Percentiles rank a stretch among this genome's conserved stretches.
Evolutionary conservation across 352 stramenopile species (phyloP).

Genomic region (Phytopythium montanum): DNA sequence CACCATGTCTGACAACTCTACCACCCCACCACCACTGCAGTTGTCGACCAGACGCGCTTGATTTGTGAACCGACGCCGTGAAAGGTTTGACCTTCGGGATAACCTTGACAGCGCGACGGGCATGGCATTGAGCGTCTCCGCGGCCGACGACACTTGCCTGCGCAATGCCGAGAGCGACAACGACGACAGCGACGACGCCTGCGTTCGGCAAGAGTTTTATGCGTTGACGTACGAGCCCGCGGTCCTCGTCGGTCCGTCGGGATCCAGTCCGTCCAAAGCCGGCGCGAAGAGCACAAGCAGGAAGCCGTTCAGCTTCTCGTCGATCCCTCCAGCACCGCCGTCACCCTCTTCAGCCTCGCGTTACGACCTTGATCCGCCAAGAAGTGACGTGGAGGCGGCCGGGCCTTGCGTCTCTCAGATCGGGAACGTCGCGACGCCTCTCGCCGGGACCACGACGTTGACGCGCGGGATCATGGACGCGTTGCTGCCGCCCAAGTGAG

Average conservation of each 20-base stretch:
- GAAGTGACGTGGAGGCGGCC: not conserved
- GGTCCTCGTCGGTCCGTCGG: conserved; percentile 30
- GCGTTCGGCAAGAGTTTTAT: conserved; percentile 56
- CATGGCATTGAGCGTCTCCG: not conserved
- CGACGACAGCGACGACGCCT: conserved; percentile 7
- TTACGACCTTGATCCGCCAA: not conserved
- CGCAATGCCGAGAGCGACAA: not conserved
- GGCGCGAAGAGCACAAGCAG: not conserved
- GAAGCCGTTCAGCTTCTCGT: conserved; percentile 4
- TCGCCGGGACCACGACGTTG: conserved; percentile 10
- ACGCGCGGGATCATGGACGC: conserved; percentile 62
- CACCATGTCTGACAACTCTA: not conserved
- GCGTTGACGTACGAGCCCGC: conserved; percentile 55
- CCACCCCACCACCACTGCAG: not conserved
- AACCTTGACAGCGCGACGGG: not conserved
- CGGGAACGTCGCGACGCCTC: not conserved
- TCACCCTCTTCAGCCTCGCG: conserved; percentile 19
- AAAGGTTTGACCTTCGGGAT: not conserved
- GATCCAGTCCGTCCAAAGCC: conserved; percentile 25
- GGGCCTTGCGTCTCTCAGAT: conserved; percentile 8
- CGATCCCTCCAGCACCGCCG: conserved; percentile 8
- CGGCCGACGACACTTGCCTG: not conserved
- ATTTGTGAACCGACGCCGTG: not conserved
- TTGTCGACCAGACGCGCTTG: not conserved
- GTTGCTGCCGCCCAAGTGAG: conserved; percentile 65